Percentiles rank a stretch among this genome's conserved stretches.
Evolutionary conservation across 306 rosid species (phyloP).

Genomic region (Prunus mongolica): DNA sequence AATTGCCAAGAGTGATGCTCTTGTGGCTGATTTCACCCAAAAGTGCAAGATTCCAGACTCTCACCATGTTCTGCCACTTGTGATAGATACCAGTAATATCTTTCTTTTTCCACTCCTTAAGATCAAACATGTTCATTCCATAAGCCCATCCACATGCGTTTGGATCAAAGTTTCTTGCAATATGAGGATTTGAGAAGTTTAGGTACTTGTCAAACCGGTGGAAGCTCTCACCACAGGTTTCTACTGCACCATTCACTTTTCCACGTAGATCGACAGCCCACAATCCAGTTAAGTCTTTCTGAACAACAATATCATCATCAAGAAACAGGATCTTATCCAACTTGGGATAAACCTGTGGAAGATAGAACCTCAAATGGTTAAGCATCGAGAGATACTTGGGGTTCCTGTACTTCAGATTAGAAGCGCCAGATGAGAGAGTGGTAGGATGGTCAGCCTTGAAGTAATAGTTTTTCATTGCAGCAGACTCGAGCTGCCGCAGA

Average conservation of each 20-base stretch:
- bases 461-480: conserved; percentile 91
- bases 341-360: conserved; percentile 91
- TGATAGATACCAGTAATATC: conserved; percentile 95
- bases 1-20: not conserved
- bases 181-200: conserved; percentile 79
- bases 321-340: conserved; percentile 87
- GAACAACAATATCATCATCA: conserved; percentile 96
- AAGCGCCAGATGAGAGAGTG: conserved; percentile 63
- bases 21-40: not conserved
- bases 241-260: conserved; percentile 97
- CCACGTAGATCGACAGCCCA: conserved; percentile 77
- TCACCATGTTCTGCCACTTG: conserved; percentile 98
- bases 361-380: conserved; percentile 92
- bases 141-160: conserved; percentile 98
- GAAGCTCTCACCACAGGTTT: conserved; percentile 91
- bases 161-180: conserved; percentile 86
- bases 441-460: conserved; percentile 87
- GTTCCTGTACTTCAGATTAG: conserved; percentile 93
- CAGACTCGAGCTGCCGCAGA: conserved; percentile 86
- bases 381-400: conserved; percentile 99
- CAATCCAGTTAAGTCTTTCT: conserved; percentile 86
- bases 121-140: conserved; percentile 94
- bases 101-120: conserved; percentile 82
- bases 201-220: conserved; percentile 94
- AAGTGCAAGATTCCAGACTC: conserved; percentile 24